Evolutionary conservation across 257 asterid genomes (phyloP), one percentile per base, ranked within the genome.

Genomic region (Capsicum rhomboideum): DNA sequence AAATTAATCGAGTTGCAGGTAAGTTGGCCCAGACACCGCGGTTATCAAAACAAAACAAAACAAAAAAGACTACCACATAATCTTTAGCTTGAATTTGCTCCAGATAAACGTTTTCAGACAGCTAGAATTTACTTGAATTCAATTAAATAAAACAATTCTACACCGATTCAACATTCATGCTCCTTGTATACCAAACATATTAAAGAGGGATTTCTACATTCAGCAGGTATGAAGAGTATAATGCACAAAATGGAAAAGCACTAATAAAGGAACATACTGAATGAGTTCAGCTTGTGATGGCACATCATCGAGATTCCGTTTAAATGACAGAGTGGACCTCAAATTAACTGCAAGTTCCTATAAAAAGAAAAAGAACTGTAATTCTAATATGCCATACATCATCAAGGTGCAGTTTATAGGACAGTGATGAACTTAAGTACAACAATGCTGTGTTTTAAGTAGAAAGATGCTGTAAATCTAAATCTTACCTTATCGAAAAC

Each of bases 211-310:
- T 26, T 46, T 49, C 26, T 54, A 49, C 21, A 26, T 75, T 75
- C 63, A 75, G 23, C 59, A 26, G 17, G 81, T 26, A 59, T n/a
- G 49, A 37, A 52, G 6, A 59, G 37, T 42, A 40, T 42, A 4
- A 52, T 50, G 71, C 55, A 28, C 40, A 79, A 79, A 54, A 84
- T 13, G 71, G 63, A 74, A 29, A 63, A 80, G 69, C 82, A 88
- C 85, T 88, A 66, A 84, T 34, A 80, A 54, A 56, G 91, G 79
- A 53, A 86, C 87, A 67, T 95, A 95, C 99, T 94, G 99, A 84
- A 89, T 92, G 78, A 94, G 92, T 90, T 95, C 99, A 82, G 92
- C 92, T 67, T 91, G 94, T 29, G 91, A 82, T 84, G 97, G 93
- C 82, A 94, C 86, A 83, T 89, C 93, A 85, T 94, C 95, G 85